A percentile compares a stretch with the other conserved stretches of the same genome.
These are phyloP conservation scores for Cyberlindnera subsufficiens DNA, from an alignment of 805 yeast species.

Conservation along the genomic window DNA sequence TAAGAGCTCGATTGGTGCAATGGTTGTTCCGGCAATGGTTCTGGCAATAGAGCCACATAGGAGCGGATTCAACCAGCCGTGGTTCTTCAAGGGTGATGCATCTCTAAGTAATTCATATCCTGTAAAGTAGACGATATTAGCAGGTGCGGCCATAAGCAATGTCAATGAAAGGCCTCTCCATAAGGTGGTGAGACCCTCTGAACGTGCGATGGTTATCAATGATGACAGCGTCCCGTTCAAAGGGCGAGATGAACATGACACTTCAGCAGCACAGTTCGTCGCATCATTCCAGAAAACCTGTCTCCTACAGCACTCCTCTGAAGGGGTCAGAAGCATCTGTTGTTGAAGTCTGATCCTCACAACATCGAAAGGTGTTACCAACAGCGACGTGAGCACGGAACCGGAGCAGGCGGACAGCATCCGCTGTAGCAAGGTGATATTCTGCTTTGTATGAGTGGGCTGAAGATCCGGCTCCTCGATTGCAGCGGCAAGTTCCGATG, in stretches of 20 bases:
- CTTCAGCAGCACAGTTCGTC: slow-evolving; percentile 3
- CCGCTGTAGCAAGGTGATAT: slow-evolving; percentile 47
- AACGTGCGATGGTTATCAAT: slow-evolving; percentile 51
- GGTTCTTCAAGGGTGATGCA: slow-evolving; percentile 46
- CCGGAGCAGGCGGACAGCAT: slow-evolving; percentile 80
- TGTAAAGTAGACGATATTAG: slow-evolving; percentile 89
- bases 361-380: slow-evolving; percentile 79
- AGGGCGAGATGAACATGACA: slow-evolving; percentile 18
- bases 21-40: slow-evolving; percentile 71
- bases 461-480: slow-evolving; percentile 16
- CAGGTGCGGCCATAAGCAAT: slow-evolving; percentile 82
- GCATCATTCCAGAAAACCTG: slow-evolving; percentile 30
- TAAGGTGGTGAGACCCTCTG: slow-evolving; percentile 72
- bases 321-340: slow-evolving; percentile 53
- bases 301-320: slow-evolving; percentile 33
- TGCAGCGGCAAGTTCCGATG: slow-evolving; percentile 19
- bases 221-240: slow-evolving; percentile 74
- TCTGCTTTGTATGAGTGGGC: slow-evolving; percentile 3
- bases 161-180: slow-evolving; percentile 90
- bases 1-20: slow-evolving; percentile 82
- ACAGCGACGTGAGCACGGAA: slow-evolving; percentile 62
- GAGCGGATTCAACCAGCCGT: slow-evolving; percentile 56
- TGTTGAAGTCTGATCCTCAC: slow-evolving; percentile 74
- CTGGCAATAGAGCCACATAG: slow-evolving; percentile 85
- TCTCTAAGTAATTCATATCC: slow-evolving; percentile 88